Base-by-base conservation (phyloP, 1,284 basidiomycete species). In the Puccinia hordei region DNA sequence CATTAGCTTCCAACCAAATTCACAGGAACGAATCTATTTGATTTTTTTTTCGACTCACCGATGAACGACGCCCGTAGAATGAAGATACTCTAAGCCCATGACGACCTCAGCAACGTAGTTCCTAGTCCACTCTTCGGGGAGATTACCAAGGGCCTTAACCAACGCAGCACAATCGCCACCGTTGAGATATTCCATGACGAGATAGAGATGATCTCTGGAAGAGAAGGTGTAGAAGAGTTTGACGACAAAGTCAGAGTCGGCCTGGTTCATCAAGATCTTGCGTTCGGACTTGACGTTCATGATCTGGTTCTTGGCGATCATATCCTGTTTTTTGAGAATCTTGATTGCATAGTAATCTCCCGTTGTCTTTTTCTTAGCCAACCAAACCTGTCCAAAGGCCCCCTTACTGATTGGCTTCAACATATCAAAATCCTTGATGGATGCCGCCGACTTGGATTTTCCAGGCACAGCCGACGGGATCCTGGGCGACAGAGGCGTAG, bases 231-330 rank as follows among this genome's bases (percentile, higher is more conserved):
- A 87, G 83, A 85, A 87, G 68, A 87, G 85, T 83, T 87, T 87
- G 82, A 87, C 87, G 71, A 87, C 87, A 49, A 99, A 98, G n/a
- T 97, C 95, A 15, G 95, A 98, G 86, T 98, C 95, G 0, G 97
- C 93, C 86, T 99, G 96, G 85, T 95, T 96, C 97, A 99, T 99
- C 83, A 99, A 89, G 84, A 99, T 99, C 90, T 96, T 98, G 80
- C 97, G 90, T 87, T 99, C 97, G 2, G 97, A 97, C 87, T 98
- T 99, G 86, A 99, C 96, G 85, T 99, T 99, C 79, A 97, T 99
- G 86, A 99, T 97, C 87, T 99, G 97, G 88, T 99, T 99, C 90
- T 99, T 99, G 68, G 97, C 94, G 85, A 99, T 98, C 97, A 99
- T 99, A 87, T 99, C 97, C 38, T 95, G 94, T 88, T 99, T 99